Conservation (phyloP, 1,284 basidiomycete genomes). For the Thelephora terrestris region DNA sequence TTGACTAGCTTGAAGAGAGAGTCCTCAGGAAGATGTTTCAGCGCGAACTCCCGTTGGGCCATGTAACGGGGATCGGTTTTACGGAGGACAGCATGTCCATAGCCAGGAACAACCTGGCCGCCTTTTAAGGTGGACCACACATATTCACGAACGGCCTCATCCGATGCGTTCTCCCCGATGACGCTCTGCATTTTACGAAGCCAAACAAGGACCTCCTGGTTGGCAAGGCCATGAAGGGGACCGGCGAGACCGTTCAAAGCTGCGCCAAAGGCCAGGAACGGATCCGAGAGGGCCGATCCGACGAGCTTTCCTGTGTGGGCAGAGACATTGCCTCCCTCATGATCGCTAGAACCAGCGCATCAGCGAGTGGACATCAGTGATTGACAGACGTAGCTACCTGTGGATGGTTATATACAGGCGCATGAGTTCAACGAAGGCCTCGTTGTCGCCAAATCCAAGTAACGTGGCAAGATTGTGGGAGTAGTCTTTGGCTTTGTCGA, state of each 20-base stretch:
- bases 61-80: conserved; percentile 98
- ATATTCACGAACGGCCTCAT: conserved; percentile 85
- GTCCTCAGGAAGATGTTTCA: conserved; percentile 82
- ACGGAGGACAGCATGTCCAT: conserved; percentile 93
- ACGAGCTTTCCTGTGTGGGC: conserved; percentile 96
- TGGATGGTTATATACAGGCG: conserved; percentile 98
- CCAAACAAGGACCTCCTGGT: conserved; percentile 93
- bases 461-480: conserved; percentile 88
- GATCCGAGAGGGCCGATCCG: conserved; percentile 95
- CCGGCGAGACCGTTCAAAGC: conserved; percentile 95
- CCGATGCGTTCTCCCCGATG: conserved; percentile 73
- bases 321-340: conserved; percentile 98
- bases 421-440: conserved; percentile 89
- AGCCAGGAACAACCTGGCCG: conserved; percentile 90
- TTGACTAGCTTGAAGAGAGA: conserved; percentile 89
- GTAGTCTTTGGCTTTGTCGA: conserved; percentile 87
- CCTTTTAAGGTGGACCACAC: conserved; percentile 88
- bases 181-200: conserved; percentile 81
- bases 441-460: conserved; percentile 87
- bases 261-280: conserved; percentile 92
- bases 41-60: conserved; percentile 89
- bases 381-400: conserved; percentile 33
- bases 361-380: background rate
- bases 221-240: conserved; percentile 93
- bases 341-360: conserved; percentile 49